phyloP scores from a whole-genome alignment of 2,329 filamentous ascomycete genomes.

The Fusarium incarnatum region DNA sequence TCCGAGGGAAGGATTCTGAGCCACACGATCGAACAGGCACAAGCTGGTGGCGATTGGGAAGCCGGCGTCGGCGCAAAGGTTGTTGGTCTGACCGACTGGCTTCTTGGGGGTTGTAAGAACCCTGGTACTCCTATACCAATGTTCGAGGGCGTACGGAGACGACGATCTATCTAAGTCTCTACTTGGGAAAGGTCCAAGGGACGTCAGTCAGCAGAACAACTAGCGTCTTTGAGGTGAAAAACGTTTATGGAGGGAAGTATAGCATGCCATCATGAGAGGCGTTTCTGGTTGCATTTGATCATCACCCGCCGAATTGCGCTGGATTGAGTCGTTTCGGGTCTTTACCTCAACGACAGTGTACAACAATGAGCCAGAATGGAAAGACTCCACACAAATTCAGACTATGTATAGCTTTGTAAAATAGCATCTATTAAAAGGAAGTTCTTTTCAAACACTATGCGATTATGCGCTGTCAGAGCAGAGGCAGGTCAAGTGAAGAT shows the following conservation, averaged over 20 bases:
- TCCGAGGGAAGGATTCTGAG: conserved; percentile 82
- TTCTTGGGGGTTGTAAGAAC: conserved; percentile 77
- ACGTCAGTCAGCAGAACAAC: not conserved
- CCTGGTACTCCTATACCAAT: conserved; percentile 52
- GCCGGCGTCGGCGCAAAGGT: conserved; percentile 83
- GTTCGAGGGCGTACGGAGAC: conserved; percentile 50
- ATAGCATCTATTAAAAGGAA: conserved; percentile 17
- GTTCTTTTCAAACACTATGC: not conserved
- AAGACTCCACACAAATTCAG: conserved; percentile 43
- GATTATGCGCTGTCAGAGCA: not conserved
- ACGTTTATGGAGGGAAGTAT: not conserved
- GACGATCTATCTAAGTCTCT: conserved; percentile 30
- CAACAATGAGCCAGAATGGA: conserved; percentile 36
- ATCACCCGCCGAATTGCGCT: conserved; percentile 16
- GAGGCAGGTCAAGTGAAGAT: not conserved
- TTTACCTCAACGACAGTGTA: conserved; percentile 37
- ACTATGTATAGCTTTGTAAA: conserved; percentile 36
- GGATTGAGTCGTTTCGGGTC: conserved; percentile 13
- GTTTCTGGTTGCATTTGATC: conserved; percentile 33
- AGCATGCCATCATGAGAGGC: conserved; percentile 30
- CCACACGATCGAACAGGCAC: conserved; percentile 94
- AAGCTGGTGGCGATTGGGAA: conserved; percentile 86
- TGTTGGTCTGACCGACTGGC: conserved; percentile 93
- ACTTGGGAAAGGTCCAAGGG: not conserved
- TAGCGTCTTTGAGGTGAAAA: not conserved